Conservation (phyloP, 2,329 filamentous ascomycete species). For the Fusarium coffeatum region DNA sequence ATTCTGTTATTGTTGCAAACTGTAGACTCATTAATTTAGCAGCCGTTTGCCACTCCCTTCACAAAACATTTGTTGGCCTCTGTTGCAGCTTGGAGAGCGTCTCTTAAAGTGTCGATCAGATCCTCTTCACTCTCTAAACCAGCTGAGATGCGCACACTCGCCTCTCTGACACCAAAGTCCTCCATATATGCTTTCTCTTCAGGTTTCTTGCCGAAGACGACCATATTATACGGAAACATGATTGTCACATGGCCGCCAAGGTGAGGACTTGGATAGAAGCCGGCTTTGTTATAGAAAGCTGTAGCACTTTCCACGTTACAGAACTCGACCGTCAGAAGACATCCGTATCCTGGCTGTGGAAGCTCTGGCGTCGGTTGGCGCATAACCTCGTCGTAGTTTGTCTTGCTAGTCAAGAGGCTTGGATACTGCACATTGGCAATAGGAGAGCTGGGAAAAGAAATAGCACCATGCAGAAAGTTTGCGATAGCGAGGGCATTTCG, state of each 20-base stretch:
- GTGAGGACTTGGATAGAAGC: slow-evolving; percentile 64
- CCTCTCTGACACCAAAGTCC: slow-evolving; percentile 53
- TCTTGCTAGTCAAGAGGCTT: slow-evolving; percentile 49
- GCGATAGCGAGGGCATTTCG: slow-evolving; percentile 59
- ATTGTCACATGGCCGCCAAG: slow-evolving; percentile 65
- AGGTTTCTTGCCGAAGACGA: slow-evolving; percentile 56
- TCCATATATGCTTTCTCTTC: slow-evolving; percentile 54
- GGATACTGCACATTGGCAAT: slow-evolving; percentile 60
- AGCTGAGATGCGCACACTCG: slow-evolving; percentile 60
- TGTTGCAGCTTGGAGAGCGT: slow-evolving; percentile 48
- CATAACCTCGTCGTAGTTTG: slow-evolving; percentile 52
- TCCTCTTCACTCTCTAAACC: slow-evolving; percentile 60
- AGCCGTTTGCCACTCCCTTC: neutral
- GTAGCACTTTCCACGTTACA: slow-evolving; percentile 52
- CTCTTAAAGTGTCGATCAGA: slow-evolving; percentile 54
- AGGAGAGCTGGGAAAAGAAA: slow-evolving; percentile 49
- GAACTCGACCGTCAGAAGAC: slow-evolving; percentile 65
- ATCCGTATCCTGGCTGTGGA: slow-evolving; percentile 64
- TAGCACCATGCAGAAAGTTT: slow-evolving; percentile 50
- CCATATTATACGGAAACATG: slow-evolving; percentile 59
- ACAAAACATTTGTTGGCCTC: slow-evolving; percentile 21
- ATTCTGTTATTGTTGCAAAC: slow-evolving; percentile 8
- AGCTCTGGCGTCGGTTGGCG: slow-evolving; percentile 57
- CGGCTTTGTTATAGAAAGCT: slow-evolving; percentile 62
- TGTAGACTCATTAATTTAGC: neutral